phyloP scores from a whole-genome alignment of 73 alveolate species.

The Paramecium sonneborni region DNA sequence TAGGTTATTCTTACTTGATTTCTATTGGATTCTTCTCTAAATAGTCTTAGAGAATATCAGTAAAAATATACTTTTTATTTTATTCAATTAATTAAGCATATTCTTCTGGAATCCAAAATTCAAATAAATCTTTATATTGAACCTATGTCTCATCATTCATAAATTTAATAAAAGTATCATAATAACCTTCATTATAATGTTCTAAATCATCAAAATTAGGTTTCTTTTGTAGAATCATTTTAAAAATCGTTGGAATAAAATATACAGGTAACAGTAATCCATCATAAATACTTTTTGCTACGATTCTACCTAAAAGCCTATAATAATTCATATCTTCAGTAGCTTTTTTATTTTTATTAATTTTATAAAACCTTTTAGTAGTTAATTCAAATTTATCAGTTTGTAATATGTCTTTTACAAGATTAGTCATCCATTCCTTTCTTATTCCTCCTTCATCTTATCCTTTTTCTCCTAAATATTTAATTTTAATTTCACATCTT shows the following conservation, averaged over 20 bases:
- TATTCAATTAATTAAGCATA: background rate
- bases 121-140: slow-evolving; percentile 16
- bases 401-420: slow-evolving; percentile 31
- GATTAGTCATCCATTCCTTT: slow-evolving; percentile 58
- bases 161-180: slow-evolving; percentile 33
- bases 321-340: background rate
- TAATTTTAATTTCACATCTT: slow-evolving; percentile 5
- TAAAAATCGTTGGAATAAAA: slow-evolving; percentile 29
- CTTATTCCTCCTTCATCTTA: slow-evolving; percentile 58
- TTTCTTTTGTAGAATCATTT: background rate
- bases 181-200: slow-evolving; percentile 54
- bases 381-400: slow-evolving; percentile 41
- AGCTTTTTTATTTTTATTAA: background rate
- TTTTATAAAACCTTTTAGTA: slow-evolving; percentile 12
- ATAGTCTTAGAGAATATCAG: background rate
- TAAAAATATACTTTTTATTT: background rate
- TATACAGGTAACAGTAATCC: background rate
- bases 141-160: slow-evolving; percentile 44
- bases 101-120: slow-evolving; percentile 56
- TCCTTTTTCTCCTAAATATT: slow-evolving; percentile 53
- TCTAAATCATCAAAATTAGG: slow-evolving; percentile 40
- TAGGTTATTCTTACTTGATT: background rate
- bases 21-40: background rate
- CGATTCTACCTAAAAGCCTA: slow-evolving; percentile 13
- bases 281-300: slow-evolving; percentile 46